Percentiles rank a stretch among this genome's conserved stretches.
phyloP scores from a whole-genome alignment of 1,139 yeast species.

The Blastobotrys aristatus region DNA sequence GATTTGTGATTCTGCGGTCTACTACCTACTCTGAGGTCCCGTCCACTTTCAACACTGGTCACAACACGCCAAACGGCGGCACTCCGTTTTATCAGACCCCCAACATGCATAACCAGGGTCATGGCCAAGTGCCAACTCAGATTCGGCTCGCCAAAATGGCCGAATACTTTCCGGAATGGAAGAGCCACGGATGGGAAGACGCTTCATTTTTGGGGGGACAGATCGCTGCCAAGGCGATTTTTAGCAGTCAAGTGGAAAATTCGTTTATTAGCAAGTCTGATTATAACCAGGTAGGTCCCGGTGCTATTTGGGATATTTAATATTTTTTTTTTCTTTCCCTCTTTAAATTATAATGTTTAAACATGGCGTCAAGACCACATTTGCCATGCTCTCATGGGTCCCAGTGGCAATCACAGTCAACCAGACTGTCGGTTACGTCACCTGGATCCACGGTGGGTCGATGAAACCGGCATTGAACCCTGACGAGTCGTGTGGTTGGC shows the following conservation, averaged over 20 bases:
- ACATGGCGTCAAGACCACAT: slow-evolving; percentile 1
- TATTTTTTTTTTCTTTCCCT: not conserved
- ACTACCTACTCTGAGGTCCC: slow-evolving; percentile 37
- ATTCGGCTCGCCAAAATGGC: slow-evolving; percentile 69
- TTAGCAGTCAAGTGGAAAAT: slow-evolving; percentile 54
- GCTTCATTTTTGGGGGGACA: slow-evolving; percentile 79
- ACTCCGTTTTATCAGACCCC: slow-evolving; percentile 27
- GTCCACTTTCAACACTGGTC: slow-evolving; percentile 34
- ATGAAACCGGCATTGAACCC: slow-evolving; percentile 93
- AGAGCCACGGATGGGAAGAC: slow-evolving; percentile 74
- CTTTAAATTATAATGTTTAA: not conserved
- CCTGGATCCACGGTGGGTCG: slow-evolving; percentile 74
- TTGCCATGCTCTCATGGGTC: slow-evolving; percentile 49
- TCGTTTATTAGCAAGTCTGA: slow-evolving; percentile 64
- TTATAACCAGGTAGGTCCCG: slow-evolving; percentile 78
- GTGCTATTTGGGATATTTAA: slow-evolving; percentile 48
- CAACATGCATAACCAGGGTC: slow-evolving; percentile 27
- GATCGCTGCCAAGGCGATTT: slow-evolving; percentile 80
- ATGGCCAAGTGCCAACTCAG: slow-evolving; percentile 69
- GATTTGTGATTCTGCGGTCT: slow-evolving; percentile 47
- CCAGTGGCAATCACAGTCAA: slow-evolving; percentile 70
- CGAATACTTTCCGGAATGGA: slow-evolving; percentile 96
- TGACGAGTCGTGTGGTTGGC: slow-evolving; percentile 40
- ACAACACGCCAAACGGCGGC: slow-evolving; percentile 29
- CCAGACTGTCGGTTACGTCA: slow-evolving; percentile 69